phyloP scores from a whole-genome alignment of 1,139 yeast species.

The Spencermartinsiella ligniputridi region DNA sequence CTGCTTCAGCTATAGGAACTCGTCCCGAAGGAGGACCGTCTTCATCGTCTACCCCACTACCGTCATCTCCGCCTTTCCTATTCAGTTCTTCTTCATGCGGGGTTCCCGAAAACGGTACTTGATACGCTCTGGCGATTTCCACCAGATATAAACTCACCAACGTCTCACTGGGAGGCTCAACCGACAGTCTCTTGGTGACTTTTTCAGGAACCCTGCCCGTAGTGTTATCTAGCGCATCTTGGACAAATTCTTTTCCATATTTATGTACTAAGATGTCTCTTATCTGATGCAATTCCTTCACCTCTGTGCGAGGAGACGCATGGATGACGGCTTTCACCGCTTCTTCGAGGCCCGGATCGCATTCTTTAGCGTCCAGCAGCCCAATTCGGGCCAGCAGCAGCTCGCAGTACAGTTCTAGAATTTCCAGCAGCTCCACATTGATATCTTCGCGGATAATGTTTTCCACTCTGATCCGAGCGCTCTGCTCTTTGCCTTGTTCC shows the following conservation, averaged over 20 bases:
- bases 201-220: slow-evolving; percentile 58
- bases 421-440: slow-evolving; percentile 74
- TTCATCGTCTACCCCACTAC: slow-evolving; percentile 30
- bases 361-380: slow-evolving; percentile 45
- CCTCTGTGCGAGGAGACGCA: slow-evolving; percentile 68
- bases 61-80: slow-evolving; percentile 30
- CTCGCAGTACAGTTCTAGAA: slow-evolving; percentile 79
- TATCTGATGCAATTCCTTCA: slow-evolving; percentile 62
- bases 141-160: slow-evolving; percentile 66
- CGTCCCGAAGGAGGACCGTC: slow-evolving; percentile 32
- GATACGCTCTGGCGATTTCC: slow-evolving; percentile 80
- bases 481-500: slow-evolving; percentile 67
- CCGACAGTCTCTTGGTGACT: slow-evolving; percentile 56
- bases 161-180: slow-evolving; percentile 62
- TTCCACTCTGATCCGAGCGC: slow-evolving; percentile 82
- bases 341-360: slow-evolving; percentile 66
- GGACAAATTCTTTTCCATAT: slow-evolving; percentile 64
- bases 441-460: slow-evolving; percentile 83
- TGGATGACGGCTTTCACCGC: slow-evolving; percentile 69
- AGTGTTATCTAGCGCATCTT: slow-evolving; percentile 56
- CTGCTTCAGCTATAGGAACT: slow-evolving; percentile 22
- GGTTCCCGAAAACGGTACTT: slow-evolving; percentile 65
- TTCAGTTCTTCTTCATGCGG: slow-evolving; percentile 34
- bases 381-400: slow-evolving; percentile 70
- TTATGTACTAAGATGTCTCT: slow-evolving; percentile 59